Evolutionary conservation across 345 rosid genomes (phyloP), one percentile per base, ranked within the genome.

Genomic region (Salix viminalis): DNA sequence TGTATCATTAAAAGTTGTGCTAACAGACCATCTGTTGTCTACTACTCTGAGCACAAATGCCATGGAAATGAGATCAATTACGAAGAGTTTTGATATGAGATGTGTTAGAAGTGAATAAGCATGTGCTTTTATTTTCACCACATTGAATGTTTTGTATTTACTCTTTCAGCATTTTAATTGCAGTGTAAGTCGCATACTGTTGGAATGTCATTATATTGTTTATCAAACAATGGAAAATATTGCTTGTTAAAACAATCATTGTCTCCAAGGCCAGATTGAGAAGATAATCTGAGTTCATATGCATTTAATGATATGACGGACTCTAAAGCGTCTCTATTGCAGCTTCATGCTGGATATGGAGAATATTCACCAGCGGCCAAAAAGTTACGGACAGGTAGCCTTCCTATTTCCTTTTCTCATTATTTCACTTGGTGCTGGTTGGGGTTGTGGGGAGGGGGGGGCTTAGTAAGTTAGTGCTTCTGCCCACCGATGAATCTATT

Each of bases 281-380:
- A 56, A 19, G 65, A 61, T 36, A 34, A 58, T 71, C 24, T 61
- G 44, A 6, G 21, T 44, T 50, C 26, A 0, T 65, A 30, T 6
- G 19, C 16, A 65, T 65, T 69, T 60, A 58, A 61, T 66, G 60
- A 54, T 56, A 54, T 65, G 19, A 75, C 24, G 58, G 61, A 65
- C 28, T 80, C 66, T 12, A 67, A 41, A 23, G 32, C 14, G 14
- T 79, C 56, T 56, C 52, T 74, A 34, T 84, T 75, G 89, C 89
- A 96, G 99, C 93, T 93, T 86, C 97, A 96, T 85, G 85, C 96
- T 79, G 90, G 92, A 67, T 62, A 78, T 77, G 93, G 86, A 71
- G 87, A 87, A 77, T 71, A 82, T 77, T 86, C 87, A 69, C 88
- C 85, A 14, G 88, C 83, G 46, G 62, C 73, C 42, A 92, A 92